These are phyloP conservation scores for Colletotrichum sp. DNA, from an alignment of 2,329 filamentous ascomycete genomes.

Conservation along the genomic window DNA sequence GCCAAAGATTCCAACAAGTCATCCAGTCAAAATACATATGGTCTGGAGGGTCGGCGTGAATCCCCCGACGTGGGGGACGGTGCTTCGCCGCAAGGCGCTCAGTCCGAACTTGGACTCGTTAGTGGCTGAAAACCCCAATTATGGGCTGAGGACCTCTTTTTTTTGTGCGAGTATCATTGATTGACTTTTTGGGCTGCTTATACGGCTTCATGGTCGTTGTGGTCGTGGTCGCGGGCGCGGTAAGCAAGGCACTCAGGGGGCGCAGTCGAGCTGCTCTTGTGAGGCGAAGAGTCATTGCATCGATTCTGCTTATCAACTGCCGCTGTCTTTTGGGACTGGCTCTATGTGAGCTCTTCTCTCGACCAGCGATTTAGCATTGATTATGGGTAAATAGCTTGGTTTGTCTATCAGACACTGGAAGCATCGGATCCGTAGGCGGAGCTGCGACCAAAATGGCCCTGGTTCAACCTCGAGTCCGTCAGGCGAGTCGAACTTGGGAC, in stretches of 20 bases:
- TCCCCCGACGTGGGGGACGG: neutral
- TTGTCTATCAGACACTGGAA: neutral
- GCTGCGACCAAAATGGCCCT: neutral
- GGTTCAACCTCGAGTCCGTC: neutral
- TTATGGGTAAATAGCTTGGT: neutral
- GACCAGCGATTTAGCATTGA: neutral
- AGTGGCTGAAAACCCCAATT: neutral
- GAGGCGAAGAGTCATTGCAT: neutral
- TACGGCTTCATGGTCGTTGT: neutral
- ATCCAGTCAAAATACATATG: neutral
- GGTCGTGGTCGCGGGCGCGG: neutral
- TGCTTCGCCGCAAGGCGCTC: neutral
- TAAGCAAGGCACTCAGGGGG: neutral
- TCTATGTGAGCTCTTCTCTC: neutral
- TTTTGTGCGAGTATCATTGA: neutral
- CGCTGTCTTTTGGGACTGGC: too few species aligned
- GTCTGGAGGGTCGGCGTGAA: neutral
- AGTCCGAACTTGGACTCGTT: neutral
- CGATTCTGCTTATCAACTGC: neutral
- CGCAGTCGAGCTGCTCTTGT: neutral
- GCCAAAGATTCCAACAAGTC: neutral
- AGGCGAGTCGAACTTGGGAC: neutral
- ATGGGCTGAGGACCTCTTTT: neutral
- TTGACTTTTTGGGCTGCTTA: neutral
- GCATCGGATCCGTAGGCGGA: neutral